phyloP scores from a whole-genome alignment of 2,329 filamentous ascomycete species.

The Penicillium crustosum region DNA sequence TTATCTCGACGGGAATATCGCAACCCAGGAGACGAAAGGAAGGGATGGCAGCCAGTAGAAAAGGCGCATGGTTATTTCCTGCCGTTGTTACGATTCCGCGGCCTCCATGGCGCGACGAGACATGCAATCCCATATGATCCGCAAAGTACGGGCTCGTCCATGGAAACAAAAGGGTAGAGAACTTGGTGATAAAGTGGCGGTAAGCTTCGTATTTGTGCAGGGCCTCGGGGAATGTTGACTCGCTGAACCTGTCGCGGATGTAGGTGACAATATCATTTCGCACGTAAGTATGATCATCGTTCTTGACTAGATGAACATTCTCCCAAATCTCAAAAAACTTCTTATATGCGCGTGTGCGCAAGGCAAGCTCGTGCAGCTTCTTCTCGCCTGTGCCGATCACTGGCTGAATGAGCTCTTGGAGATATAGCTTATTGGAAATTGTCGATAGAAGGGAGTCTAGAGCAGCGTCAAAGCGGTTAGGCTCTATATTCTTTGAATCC shows the following conservation, averaged over 20 bases:
- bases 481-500: not conserved
- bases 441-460: not conserved
- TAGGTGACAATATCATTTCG: not conserved
- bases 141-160: not conserved
- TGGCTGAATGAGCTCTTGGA: not conserved
- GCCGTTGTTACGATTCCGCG: not conserved
- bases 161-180: not conserved
- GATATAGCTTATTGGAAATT: not conserved
- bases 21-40: not conserved
- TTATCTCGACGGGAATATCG: not conserved
- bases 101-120: not conserved
- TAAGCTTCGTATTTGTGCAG: not conserved
- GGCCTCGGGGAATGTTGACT: not conserved
- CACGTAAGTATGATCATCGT: not conserved
- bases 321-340: not conserved
- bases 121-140: not conserved
- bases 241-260: not conserved
- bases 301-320: not conserved
- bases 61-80: not conserved
- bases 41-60: not conserved
- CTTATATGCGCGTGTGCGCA: not conserved
- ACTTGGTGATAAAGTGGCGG: not conserved
- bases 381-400: not conserved
- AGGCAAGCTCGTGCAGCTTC: not conserved
- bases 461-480: not conserved